phyloP scores from a whole-genome alignment of 2,329 filamentous ascomycete species.

The Neurospora sp. region DNA sequence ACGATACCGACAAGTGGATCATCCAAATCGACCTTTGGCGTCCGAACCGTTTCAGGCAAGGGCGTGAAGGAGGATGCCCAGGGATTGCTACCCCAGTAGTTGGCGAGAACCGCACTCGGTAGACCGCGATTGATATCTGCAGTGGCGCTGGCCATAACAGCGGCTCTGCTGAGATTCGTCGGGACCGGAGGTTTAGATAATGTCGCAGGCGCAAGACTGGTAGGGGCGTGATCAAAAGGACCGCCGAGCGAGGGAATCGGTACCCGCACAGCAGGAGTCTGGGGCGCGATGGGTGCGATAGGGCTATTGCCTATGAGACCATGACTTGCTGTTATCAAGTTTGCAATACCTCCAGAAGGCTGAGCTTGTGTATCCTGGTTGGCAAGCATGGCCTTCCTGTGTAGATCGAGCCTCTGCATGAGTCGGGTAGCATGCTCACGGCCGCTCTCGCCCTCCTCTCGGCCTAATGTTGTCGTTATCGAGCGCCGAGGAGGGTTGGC shows the following conservation, averaged over 20 bases:
- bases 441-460: slow-evolving; percentile 62
- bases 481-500: slow-evolving; percentile 38
- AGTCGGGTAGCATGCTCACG: slow-evolving; percentile 78
- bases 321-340: slow-evolving; percentile 77
- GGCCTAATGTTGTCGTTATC: slow-evolving; percentile 40
- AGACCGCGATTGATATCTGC: slow-evolving; percentile 59
- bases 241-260: slow-evolving; percentile 6
- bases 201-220: slow-evolving; percentile 69
- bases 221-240: slow-evolving; percentile 37
- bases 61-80: slow-evolving; percentile 42
- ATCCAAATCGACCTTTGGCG: slow-evolving; percentile 20
- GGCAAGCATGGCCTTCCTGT: slow-evolving; percentile 63
- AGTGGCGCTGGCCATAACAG: slow-evolving; percentile 66
- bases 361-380: slow-evolving; percentile 23
- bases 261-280: slow-evolving; percentile 22
- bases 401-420: slow-evolving; percentile 85
- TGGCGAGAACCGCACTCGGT: slow-evolving; percentile 80
- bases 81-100: slow-evolving; percentile 83
- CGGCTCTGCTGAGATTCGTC: slow-evolving; percentile 78
- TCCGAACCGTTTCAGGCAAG: slow-evolving; percentile 15
- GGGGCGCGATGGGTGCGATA: slow-evolving; percentile 14
- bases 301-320: slow-evolving; percentile 44
- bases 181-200: slow-evolving; percentile 72
- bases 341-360: slow-evolving; percentile 58
- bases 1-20: slow-evolving; percentile 26